A percentile compares a stretch with the other conserved stretches of the same genome.
These are phyloP conservation scores for Acmispon strigosus DNA, from an alignment of 306 rosid genomes.

Conservation along the genomic window DNA sequence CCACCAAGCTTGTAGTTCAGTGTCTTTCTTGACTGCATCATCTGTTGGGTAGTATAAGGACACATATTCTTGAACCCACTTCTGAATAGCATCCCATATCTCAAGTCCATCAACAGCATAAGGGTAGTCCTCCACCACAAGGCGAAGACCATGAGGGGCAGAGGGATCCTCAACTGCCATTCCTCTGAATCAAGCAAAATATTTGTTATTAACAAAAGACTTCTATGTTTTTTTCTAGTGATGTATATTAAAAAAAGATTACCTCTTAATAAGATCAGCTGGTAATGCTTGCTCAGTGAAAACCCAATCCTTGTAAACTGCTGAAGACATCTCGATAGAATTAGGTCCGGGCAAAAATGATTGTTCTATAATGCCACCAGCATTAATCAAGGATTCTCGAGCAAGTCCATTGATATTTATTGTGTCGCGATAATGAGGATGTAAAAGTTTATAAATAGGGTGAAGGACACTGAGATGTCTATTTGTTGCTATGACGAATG, in stretches of 20 bases:
- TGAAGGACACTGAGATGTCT: slow-evolving; percentile 34
- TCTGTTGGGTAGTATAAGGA: slow-evolving; percentile 40
- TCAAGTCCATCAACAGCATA: slow-evolving; percentile 56
- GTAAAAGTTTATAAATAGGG: slow-evolving; percentile 28
- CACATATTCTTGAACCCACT: slow-evolving; percentile 53
- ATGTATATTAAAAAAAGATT: neutral
- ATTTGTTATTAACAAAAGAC: neutral
- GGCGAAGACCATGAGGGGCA: slow-evolving; percentile 51
- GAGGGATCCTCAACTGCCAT: slow-evolving; percentile 49
- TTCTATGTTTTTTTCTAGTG: neutral
- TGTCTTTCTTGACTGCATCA: slow-evolving; percentile 29
- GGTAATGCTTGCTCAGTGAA: slow-evolving; percentile 39
- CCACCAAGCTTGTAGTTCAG: slow-evolving; percentile 70
- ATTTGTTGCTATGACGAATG: slow-evolving; percentile 40
- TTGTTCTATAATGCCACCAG: slow-evolving; percentile 26
- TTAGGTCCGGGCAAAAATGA: slow-evolving; percentile 24
- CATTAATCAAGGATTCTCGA: slow-evolving; percentile 27
- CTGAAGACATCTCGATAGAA: slow-evolving; percentile 33
- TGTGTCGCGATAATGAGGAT: slow-evolving; percentile 40
- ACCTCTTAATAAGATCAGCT: slow-evolving; percentile 40
- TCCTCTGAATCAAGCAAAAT: slow-evolving; percentile 39
- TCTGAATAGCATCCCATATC: slow-evolving; percentile 58
- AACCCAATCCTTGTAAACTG: slow-evolving; percentile 32
- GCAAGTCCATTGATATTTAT: slow-evolving; percentile 40
- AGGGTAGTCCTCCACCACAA: slow-evolving; percentile 57